These are phyloP conservation scores for Penicillium fuscoglaucum DNA, from an alignment of 2,329 filamentous ascomycete species.

Conservation along the genomic window DNA sequence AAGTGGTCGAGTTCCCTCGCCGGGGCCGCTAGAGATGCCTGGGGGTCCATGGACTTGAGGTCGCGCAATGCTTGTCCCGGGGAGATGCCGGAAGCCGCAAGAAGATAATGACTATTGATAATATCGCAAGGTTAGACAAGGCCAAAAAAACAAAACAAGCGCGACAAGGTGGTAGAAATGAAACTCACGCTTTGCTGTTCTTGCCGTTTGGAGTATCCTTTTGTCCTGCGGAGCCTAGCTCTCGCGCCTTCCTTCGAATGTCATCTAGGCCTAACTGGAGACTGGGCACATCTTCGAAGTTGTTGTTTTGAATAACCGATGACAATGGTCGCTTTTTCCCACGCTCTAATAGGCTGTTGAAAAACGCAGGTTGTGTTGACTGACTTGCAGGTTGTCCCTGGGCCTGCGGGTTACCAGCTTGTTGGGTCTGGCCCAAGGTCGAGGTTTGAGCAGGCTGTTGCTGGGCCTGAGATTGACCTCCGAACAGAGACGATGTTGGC, in stretches of 20 bases:
- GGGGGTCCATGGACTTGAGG: slow-evolving; percentile 74
- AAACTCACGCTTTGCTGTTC: slow-evolving; percentile 55
- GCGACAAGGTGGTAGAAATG: neutral
- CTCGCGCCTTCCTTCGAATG: slow-evolving; percentile 73
- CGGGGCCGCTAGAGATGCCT: slow-evolving; percentile 53
- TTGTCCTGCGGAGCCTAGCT: slow-evolving; percentile 67
- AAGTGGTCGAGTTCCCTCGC: slow-evolving; percentile 43
- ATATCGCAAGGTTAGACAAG: slow-evolving; percentile 6
- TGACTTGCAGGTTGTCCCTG: slow-evolving; percentile 31
- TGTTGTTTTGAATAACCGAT: slow-evolving; percentile 55
- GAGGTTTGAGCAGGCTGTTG: slow-evolving; percentile 26
- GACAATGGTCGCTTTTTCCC: slow-evolving; percentile 68
- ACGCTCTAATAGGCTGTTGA: slow-evolving; percentile 64
- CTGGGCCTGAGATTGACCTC: slow-evolving; percentile 26
- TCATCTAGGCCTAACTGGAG: slow-evolving; percentile 91
- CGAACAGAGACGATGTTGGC: slow-evolving; percentile 27
- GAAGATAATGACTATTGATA: slow-evolving; percentile 73
- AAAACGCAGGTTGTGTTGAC: slow-evolving; percentile 58
- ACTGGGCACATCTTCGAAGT: slow-evolving; percentile 77
- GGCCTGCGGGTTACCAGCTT: slow-evolving; percentile 22
- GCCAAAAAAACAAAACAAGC: neutral
- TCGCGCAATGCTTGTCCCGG: slow-evolving; percentile 83
- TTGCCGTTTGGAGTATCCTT: slow-evolving; percentile 43
- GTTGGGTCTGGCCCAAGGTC: slow-evolving; percentile 32
- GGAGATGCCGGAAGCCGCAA: slow-evolving; percentile 90